Evolutionary conservation across 2,329 filamentous ascomycete species (phyloP).

Genomic region (Rhexocercosporidium sp.): DNA sequence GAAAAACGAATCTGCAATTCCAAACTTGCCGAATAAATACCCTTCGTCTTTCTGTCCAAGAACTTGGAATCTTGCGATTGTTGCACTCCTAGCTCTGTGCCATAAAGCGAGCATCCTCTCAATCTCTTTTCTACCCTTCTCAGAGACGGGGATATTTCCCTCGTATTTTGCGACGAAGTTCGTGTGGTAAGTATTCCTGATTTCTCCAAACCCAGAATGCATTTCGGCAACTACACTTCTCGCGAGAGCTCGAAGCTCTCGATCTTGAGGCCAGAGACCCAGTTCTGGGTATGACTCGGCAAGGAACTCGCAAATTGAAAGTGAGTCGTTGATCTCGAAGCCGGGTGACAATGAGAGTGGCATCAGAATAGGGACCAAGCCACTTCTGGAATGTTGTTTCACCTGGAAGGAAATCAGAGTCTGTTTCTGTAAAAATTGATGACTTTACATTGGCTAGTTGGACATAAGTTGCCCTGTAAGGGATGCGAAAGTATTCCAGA

Average conservation of each 20-base stretch:
- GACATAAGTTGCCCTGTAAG: conserved; percentile 13
- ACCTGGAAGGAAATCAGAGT: not conserved
- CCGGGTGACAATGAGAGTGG: conserved; percentile 30
- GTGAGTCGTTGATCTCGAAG: conserved; percentile 52
- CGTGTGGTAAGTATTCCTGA: conserved; percentile 23
- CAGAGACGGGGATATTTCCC: conserved; percentile 33
- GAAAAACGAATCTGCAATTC: conserved; percentile 42
- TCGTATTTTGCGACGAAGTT: conserved; percentile 38
- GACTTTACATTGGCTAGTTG: not conserved
- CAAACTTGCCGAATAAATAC: conserved; percentile 40
- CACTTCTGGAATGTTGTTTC: conserved; percentile 45
- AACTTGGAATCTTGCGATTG: conserved; percentile 23
- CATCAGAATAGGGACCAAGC: conserved; percentile 50
- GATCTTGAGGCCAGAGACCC: conserved; percentile 49
- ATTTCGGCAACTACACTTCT: conserved; percentile 28
- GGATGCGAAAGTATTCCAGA: conserved; percentile 25
- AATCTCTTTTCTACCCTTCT: conserved; percentile 33
- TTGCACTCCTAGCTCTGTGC: conserved; percentile 29
- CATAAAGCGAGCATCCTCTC: conserved; percentile 36
- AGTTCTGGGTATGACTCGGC: conserved; percentile 48
- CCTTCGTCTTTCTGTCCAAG: conserved; percentile 37
- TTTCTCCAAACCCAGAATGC: conserved; percentile 25
- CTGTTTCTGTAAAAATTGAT: not conserved
- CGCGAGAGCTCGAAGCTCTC: conserved; percentile 21
- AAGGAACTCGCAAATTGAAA: conserved; percentile 54